Base-by-base conservation (phyloP, 305 asterid species). In the Fraxinus latifolia region DNA sequence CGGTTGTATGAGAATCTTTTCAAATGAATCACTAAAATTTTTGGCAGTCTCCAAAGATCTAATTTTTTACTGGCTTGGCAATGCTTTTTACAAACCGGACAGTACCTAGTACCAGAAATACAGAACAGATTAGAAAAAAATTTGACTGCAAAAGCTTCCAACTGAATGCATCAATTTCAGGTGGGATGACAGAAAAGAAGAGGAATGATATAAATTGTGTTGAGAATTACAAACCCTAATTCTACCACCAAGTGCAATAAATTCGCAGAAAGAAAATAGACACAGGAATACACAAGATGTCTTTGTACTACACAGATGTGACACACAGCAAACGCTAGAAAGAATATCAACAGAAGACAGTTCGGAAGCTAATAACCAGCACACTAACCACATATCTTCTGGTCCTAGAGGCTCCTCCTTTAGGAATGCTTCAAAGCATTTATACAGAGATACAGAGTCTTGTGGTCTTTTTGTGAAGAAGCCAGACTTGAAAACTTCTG, bases 361-460 rank as follows among this genome's bases (percentile, higher is more conserved):
- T 58, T 39, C 32, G 53, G 60, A 75, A 85, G 34, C 73, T 25
- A 80, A 55, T 68, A 81, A 80, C 42, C n/a, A 80, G 87, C 78
- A 81, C 67, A 92, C 95, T 90, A 79, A 96, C 98, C 99, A 96
- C 99, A 96, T 96, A 86, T 96, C 99, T 82, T 96, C 98, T 79
- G 98, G 99, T 83, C 98, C 99, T 62, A 94, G 90, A 76, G 99
- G 99, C 89, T 93, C 99, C 89, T 94, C 98, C 95, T 91, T 93
- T 34, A 96, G 92, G 68, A 96, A 96, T 8, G 98, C 98, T 88
- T 94, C 98, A 50, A 94, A 92, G 85, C 99, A 96, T 89, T 91
- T 92, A 90, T 91, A 93, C 67, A 96, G 87, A 77, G 98, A 91
- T 80, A 92, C 92, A 72, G 94, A 85, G 81, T 96, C 98, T 86